Base-by-base conservation (phyloP, 2,329 filamentous ascomycete species). In the Hypoxylon sp. region DNA sequence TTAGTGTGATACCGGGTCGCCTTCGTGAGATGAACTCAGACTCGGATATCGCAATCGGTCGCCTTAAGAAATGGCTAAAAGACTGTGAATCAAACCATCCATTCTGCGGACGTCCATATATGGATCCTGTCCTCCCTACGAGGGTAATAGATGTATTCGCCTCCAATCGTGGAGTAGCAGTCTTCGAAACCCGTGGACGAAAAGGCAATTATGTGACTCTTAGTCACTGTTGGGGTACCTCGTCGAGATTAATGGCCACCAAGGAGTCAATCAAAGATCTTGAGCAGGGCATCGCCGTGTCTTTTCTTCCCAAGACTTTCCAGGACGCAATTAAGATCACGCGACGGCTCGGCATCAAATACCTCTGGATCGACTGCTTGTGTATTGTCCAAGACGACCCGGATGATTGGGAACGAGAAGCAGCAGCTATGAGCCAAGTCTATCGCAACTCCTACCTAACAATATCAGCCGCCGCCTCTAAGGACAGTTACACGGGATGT, bases 301-400 rank as follows among this genome's bases (percentile, higher is more conserved):
- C 63, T 2, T 67, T 51, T 29, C 63, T 63, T 12, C 59, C 51
- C 6, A 65, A 65, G 23, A 62, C 63, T 16, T 65, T 65, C 32
- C 63, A 59, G 34, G 63, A 62, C 32, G 63, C 52, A 8, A 65
- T 65, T 25, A 57, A 54, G 19, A 54, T 66, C 5, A 63, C 58
- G 6, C 29, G 23, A 29, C 53, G 53, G 9, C 53, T 63, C 4
- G 41, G 58, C 11, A 47, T 59, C 27, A 54, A 55, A 29, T 66
- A 66, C 37, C 63, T 66, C 29, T 66, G 59, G 53, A 63, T 66
- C n/a, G 58, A 66, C 6, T 57, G 62, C 30, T 47, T 65, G 9
- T 65, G 62, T 7, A 65, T 65, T 5, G 48, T 65, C 16, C 62
- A 61, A 23, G 56, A 65, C 23, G 63, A 61, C 14, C 57, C 63